Evolutionary conservation across 208 protist genomes (phyloP), one percentile per base, ranked within the genome.

Genomic region (Lotmaria passim): DNA sequence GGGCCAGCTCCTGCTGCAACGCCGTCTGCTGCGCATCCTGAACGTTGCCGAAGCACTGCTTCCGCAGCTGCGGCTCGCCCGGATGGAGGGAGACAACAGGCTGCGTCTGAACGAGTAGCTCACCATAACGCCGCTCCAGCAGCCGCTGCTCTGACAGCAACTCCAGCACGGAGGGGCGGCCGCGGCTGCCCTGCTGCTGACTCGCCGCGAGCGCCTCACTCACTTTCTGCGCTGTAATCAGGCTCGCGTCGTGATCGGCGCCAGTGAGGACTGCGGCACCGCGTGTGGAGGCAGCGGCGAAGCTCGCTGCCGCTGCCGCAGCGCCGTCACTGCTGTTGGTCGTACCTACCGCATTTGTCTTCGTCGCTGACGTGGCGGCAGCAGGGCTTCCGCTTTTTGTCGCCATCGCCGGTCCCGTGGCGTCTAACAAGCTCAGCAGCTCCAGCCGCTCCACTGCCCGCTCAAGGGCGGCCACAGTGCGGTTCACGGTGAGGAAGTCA

Each of bases 371-470:
- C 3, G 46, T 47, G 51, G 23, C 19, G 38, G 33, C 17, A 8
- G 33, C 30, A 8, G 51, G 2, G 28, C 15, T 24, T 52, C 31
- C 31, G 47, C 19, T 52, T 3, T 52, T 19, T 68, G n/a, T 33
- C 59, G 7, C 60, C 67, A 11, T 69, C 71, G 0, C 74, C 1
- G 85, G 68, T 0, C 58, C 78, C 14, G 73, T 79, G 5, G 85
- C 78, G 53, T 94, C 86, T 11, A 97, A 78, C 7, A 96, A 72
- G 12, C 53, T 73, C 33, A 97, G 83, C 30, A 97, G 86, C 80
- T 95, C 88, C 24, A 97, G 84, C n/a, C 90, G 90, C 82, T 96
- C 90, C 44, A 97, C 75, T 0, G 89, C 89, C 66, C 92, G 92
- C 74, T 95, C 86, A 19, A 97, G 62, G n/a, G 80, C 88, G 5